phyloP scores from a whole-genome alignment of 1,284 basidiomycete genomes.

The Cutaneotrichosporon arboriforme region DNA sequence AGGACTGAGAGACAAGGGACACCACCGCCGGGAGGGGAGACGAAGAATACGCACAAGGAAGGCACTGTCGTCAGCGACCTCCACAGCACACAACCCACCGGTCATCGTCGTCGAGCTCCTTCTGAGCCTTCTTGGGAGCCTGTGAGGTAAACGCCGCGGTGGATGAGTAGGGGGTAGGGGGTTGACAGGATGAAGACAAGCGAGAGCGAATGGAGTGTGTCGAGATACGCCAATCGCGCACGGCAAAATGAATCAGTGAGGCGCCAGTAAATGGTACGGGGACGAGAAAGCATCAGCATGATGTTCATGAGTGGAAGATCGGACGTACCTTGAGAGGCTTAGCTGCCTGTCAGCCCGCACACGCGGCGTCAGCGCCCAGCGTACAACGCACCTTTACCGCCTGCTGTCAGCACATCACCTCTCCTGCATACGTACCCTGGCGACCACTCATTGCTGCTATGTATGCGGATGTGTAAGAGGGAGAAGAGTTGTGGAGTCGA shows the following conservation, averaged over 20 bases:
- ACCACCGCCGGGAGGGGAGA: no score
- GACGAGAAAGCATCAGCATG: no score
- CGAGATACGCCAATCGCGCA: no score
- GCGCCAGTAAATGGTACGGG: no score
- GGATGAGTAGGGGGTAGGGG: no score
- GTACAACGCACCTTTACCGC: constrained; percentile 8
- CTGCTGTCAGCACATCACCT: background rate
- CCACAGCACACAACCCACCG: background rate
- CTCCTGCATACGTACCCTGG: background rate
- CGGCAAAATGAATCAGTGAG: no score
- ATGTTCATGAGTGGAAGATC: no score
- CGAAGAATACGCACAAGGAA: constrained; percentile 12
- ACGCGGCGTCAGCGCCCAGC: no score
- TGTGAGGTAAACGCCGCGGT: background rate
- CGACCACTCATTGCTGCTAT: constrained; percentile 1
- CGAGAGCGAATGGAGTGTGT: no score
- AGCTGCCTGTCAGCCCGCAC: constrained; percentile 7
- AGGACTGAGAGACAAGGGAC: no score
- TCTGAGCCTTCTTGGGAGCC: constrained; percentile 18
- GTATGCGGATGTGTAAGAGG: background rate
- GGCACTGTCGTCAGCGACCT: constrained; percentile 7
- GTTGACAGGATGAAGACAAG: no score
- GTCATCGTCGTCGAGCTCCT: constrained; percentile 39
- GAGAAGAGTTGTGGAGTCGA: background rate
- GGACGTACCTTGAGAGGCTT: constrained; percentile 25